Base-by-base conservation (phyloP, 2,329 filamentous ascomycete species). In the Cladosporium sp. region DNA sequence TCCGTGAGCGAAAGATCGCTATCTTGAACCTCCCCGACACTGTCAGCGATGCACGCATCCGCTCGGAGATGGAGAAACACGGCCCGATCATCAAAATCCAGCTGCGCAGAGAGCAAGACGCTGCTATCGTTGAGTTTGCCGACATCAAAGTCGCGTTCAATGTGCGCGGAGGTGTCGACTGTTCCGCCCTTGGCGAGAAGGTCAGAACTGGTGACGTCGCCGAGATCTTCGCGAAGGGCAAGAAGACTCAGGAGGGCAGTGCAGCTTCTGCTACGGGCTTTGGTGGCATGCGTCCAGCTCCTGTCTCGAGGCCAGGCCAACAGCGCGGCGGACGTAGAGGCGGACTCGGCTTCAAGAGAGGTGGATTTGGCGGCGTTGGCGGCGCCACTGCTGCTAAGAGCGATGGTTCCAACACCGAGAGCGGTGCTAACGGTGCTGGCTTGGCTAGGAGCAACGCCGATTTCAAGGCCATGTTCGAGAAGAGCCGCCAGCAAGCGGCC, bases 1-100 rank as follows among this genome's bases (percentile, higher is more conserved):
- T 76, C 25, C 71, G 70, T 48, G 86, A 88, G 58, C 88, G 92
- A 61, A 95, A 91, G 0, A 84, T 98, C 58, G 90, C 89, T 11
- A 81, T 99, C 30, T 86, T 97, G 79, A 90, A 93, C 68, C 82
- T 99, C 1, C 92, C 95, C 0, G 95, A 98, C 74, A 98, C 93
- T 0, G 87, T 98, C 72, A 97, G 96, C 69, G 92, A 96, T 73
- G 88, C 91, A 1, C 91, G 93, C 32, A 87, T 99, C 63, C 87
- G 87, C 53, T 84, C 88, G 0, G 81, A 96, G 2, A 88, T 91
- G 10, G 89, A 92, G 70, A 84, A 87, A 1, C 84, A 89, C 53
- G 93, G 92, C 0, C 78, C 84, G 1, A 83, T 97, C 26, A 83
- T 89, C 68, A 94, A 93, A 76, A 83, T 98, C 4, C 84, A 90